Evolutionary conservation across 192 early-diverging fungal species (phyloP), one percentile per base, ranked within the genome.

Genomic region (Thoreauomyces humboldtii): DNA sequence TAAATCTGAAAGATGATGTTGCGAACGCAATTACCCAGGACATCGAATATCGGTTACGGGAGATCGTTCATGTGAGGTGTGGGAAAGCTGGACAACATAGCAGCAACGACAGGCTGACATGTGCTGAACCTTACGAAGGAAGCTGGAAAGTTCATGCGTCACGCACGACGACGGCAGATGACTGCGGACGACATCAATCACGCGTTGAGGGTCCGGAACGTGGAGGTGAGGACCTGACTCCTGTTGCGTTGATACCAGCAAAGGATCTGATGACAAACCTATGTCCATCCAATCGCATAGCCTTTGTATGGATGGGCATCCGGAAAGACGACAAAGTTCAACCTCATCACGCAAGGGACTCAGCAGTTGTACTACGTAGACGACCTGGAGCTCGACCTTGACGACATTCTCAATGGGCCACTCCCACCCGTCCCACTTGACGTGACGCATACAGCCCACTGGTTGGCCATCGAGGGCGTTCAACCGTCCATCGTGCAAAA

Each of bases 401-500:
- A 98, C 52, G 86, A 87, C 12, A 71, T 96, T 15, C 77, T 99
- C 0, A 88, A 89, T 41, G 83, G 83, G 14, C 90, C 93, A 0
- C 71, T 99, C 15, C 97, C 97, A 0, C 87, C 87, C 53, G 90
- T 96, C 1, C 97, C 97, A 1, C 78, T 92, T 2, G 93, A 97
- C 32, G 82, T 92, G 0, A 86, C 88, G 2, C 92, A 89, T 63
- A 95, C 94, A 0, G 85, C 84, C 43, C 14, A 72, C 61, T 25
- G 24, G 24, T 35, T 99, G n/a, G 96, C 97, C 1, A 90, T 99
- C 60, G 97, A 98, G 61, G 97, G 97, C n/a, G 94, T 98, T 14
- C 97, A 99, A 72, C 97, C 97, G 14, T 81, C 87, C 11, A 97
- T 95, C 64, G 88, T 91, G 17, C 95, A 99, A 71, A 99, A 99